phyloP scores from a whole-genome alignment of 805 yeast genomes.

The Lachancea cidri region DNA sequence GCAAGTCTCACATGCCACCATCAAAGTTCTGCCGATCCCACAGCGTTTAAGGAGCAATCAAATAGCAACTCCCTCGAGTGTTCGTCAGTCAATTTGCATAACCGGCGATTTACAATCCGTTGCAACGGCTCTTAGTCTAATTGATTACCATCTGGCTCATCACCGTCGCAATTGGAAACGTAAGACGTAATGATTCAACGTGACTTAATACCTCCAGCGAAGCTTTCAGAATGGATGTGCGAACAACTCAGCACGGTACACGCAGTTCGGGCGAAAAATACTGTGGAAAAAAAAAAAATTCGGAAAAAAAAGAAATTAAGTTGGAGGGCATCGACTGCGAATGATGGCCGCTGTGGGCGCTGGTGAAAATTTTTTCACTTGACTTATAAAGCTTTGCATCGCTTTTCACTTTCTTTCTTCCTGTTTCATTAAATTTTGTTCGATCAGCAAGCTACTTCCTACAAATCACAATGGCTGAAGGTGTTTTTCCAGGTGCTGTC shows the following conservation, averaged over 20 bases:
- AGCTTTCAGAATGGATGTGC: constrained; percentile 14
- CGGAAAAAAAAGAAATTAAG: constrained; percentile 10
- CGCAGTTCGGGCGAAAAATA: constrained; percentile 1
- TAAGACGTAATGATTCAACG: neutral
- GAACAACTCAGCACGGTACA: constrained; percentile 14
- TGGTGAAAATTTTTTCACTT: constrained; percentile 20
- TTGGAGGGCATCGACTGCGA: constrained; percentile 3
- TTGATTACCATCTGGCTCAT: constrained; percentile 21
- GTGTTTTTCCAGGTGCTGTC: constrained; percentile 98
- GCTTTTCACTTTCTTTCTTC: constrained; percentile 2
- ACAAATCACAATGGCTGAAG: constrained; percentile 74
- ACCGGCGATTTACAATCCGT: constrained; percentile 29
- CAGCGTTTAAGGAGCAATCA: constrained; percentile 10
- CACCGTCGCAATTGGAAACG: neutral
- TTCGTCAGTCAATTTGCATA: constrained; percentile 28
- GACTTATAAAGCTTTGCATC: constrained; percentile 12
- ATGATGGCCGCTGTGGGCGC: constrained; percentile 1
- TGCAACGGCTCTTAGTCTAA: constrained; percentile 22
- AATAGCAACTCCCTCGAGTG: constrained; percentile 11
- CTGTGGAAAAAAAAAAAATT: neutral
- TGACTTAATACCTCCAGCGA: constrained; percentile 1
- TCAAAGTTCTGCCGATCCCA: constrained; percentile 37
- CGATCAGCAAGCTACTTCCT: constrained; percentile 16
- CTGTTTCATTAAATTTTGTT: constrained; percentile 4
- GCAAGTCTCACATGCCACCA: constrained; percentile 32